Evolutionary conservation across 1,284 basidiomycete genomes (phyloP).

Genomic region (Ustilago xerochloae): DNA sequence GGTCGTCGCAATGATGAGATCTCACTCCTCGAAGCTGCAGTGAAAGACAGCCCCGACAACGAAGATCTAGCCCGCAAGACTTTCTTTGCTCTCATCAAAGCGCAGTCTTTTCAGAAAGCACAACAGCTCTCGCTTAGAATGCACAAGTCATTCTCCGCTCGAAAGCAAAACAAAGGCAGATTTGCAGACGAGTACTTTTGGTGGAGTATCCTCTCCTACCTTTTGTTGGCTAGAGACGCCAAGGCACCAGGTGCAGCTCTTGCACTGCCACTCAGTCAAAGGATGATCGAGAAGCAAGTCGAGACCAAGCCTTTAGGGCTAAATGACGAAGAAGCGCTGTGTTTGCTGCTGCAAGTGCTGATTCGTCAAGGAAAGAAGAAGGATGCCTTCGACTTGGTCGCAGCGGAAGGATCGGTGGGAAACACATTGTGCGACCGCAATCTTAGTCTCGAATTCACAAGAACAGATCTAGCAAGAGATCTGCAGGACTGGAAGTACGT

Average conservation of each 20-base stretch:
- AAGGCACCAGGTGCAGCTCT: constrained; percentile 71
- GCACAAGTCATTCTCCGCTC: constrained; percentile 70
- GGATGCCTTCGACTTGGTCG: constrained; percentile 76
- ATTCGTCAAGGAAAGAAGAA: constrained; percentile 72
- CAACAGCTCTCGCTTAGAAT: constrained; percentile 59
- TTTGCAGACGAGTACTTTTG: constrained; percentile 83
- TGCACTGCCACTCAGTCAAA: constrained; percentile 75
- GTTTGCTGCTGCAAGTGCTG: constrained; percentile 78
- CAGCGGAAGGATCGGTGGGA: constrained; percentile 71
- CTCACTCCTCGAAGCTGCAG: constrained; percentile 62
- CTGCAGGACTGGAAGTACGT: constrained; percentile 70
- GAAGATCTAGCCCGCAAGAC: constrained; percentile 83
- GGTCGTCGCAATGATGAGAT: constrained; percentile 75
- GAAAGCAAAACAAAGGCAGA: constrained; percentile 79
- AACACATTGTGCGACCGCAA: constrained; percentile 77
- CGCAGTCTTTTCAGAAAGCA: constrained; percentile 53
- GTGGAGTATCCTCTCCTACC: constrained; percentile 81
- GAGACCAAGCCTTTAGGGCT: constrained; percentile 79
- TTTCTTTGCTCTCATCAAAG: constrained; percentile 73
- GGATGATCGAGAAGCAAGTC: constrained; percentile 76
- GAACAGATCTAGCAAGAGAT: constrained; percentile 53
- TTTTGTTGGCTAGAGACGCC: constrained; percentile 72
- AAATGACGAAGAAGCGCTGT: constrained; percentile 78
- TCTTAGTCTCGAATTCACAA: constrained; percentile 75
- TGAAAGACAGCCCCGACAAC: constrained; percentile 76